Evolutionary conservation across 768 basidiomycete species (phyloP), one percentile per base, ranked within the genome.

Genomic region (Tephrocybe sp.): DNA sequence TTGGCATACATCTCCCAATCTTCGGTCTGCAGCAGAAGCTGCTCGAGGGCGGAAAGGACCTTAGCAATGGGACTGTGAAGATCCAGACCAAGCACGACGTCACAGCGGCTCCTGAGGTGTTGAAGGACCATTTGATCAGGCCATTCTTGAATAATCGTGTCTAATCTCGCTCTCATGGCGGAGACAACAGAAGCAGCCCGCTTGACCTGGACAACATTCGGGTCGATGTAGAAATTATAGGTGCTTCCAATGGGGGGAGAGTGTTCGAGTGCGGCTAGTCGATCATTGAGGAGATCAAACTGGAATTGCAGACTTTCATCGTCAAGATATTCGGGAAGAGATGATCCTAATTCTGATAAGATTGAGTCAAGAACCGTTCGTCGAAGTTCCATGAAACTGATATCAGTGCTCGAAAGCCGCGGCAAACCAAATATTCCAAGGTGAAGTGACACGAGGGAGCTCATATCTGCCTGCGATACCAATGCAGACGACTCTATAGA

Each of bases 1-100:
- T 92, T 94, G n/a, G 96, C 87, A 62, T 89, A 98, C 58, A 84
- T 84, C 64, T 99, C 93, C 97, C 97, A 99, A 62, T 98, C 96
- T 46, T 94, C 90, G 19, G 82, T 92, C 54, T 96, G 89, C 42
- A 86, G 61, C 2, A 98, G 70, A 7, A 99, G 73, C 56, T 89
- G 88, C 62, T 99, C 97, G 38, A 98, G 64, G 5, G 85, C 83
- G 0, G 90, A 78, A 30, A 99, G 75, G 11, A 95, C 68, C 62
- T 85, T 89, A 5, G 96, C 92, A 8, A 97, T 72, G 0, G 97
- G 85, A 56, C 83, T 84, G 33, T 77, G 72, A 16, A 89, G 68
- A 43, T 78, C 72, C 17, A 93, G 70, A 0, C 69, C 62, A 36
- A 93, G 70, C 52, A 93, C 76, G 7, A 72, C 65, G 35, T 86